These are phyloP conservation scores for Phialocephala sp. DNA, from an alignment of 2,329 filamentous ascomycete genomes.

Conservation along the genomic window DNA sequence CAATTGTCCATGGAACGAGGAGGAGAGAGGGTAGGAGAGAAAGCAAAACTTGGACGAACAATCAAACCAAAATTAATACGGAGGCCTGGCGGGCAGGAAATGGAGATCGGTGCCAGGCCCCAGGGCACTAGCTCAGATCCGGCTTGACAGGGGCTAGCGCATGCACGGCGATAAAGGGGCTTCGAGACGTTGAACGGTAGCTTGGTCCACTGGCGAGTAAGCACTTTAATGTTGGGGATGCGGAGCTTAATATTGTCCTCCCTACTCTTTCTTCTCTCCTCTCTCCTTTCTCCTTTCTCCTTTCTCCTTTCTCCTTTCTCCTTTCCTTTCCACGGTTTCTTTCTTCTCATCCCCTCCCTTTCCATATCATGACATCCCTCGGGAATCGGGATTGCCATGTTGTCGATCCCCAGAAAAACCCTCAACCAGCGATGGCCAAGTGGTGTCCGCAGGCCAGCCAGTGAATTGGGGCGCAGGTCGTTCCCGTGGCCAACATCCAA, in stretches of 20 bases:
- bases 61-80: slow-evolving; percentile 17
- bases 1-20: slow-evolving; percentile 13
- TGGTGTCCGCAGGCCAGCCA: neutral
- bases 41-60: slow-evolving; percentile 17
- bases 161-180: slow-evolving; percentile 12
- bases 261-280: neutral
- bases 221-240: neutral
- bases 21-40: slow-evolving; percentile 7
- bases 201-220: neutral
- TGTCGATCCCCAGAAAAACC: neutral
- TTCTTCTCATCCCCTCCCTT: neutral
- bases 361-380: neutral
- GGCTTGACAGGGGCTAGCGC: neutral
- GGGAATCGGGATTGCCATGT: neutral
- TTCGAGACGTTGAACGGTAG: neutral
- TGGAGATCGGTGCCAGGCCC: neutral
- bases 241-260: slow-evolving; percentile 9
- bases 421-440: neutral
- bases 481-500: neutral
- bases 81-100: slow-evolving; percentile 12
- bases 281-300: neutral
- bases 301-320: neutral
- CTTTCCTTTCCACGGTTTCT: no score
- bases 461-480: neutral
- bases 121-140: slow-evolving; percentile 2